A percentile compares a stretch with the other conserved stretches of the same genome.
These are phyloP conservation scores for Alternaria angustiovoidea DNA, from an alignment of 2,329 filamentous ascomycete species.

Conservation along the genomic window DNA sequence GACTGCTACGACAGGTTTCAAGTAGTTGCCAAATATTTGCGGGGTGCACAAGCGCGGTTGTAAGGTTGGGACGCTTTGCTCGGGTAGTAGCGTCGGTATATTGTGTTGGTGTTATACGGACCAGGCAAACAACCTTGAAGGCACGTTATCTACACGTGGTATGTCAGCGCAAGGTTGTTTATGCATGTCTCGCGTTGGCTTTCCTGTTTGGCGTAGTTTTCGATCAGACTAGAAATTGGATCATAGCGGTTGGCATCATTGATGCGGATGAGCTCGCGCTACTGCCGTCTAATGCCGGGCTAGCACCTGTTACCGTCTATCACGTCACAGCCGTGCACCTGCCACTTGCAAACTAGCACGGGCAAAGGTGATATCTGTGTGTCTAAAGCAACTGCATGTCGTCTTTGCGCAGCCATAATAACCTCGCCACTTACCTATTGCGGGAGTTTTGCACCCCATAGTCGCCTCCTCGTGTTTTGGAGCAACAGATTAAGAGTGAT, in stretches of 20 bases:
- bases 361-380: background rate
- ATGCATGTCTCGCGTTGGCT: background rate
- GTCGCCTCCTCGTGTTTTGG: background rate
- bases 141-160: constrained; percentile 8
- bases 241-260: background rate
- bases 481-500: background rate
- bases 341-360: constrained; percentile 9
- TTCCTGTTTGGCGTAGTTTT: background rate
- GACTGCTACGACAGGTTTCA: constrained; percentile 44
- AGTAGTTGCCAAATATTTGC: constrained; percentile 25
- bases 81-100: background rate
- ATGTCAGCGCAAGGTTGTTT: background rate
- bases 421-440: background rate
- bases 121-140: background rate
- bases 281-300: constrained; percentile 10
- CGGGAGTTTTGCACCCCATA: background rate
- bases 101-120: background rate
- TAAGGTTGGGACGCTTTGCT: constrained; percentile 8
- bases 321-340: constrained; percentile 17
- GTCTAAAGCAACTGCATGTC: constrained; percentile 3
- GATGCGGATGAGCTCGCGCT: constrained; percentile 1
- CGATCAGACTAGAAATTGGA: background rate
- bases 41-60: constrained; percentile 17
- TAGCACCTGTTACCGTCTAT: background rate
- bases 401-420: constrained; percentile 5